These are phyloP conservation scores for Pythium coloratum DNA, from an alignment of 352 stramenopile genomes.

Conservation along the genomic window DNA sequence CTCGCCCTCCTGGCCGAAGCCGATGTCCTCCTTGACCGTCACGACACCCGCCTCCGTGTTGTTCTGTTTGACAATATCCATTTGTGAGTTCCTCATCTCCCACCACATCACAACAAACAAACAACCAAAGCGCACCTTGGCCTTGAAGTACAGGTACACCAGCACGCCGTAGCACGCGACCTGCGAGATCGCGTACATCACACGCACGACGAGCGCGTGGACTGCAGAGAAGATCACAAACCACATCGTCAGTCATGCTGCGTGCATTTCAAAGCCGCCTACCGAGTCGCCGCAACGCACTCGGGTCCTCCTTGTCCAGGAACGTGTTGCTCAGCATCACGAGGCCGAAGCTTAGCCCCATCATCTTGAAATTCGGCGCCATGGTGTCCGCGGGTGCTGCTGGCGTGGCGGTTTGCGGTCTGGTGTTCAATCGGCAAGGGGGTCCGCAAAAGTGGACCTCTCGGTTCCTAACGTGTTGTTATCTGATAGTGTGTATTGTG, in stretches of 20 bases:
- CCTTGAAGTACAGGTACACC: slow-evolving; percentile 60
- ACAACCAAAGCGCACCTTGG: slow-evolving; percentile 34
- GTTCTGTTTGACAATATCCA: slow-evolving; percentile 35
- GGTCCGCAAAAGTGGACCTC: slow-evolving; percentile 5
- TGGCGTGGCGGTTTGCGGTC: slow-evolving; percentile 13
- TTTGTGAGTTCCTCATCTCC: neutral
- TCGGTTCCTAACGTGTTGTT: neutral
- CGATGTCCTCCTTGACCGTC: slow-evolving; percentile 74
- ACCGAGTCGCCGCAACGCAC: slow-evolving; percentile 31
- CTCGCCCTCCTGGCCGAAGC: slow-evolving; percentile 73
- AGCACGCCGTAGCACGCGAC: slow-evolving; percentile 63
- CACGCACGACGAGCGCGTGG: slow-evolving; percentile 53
- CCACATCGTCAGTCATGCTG: slow-evolving; percentile 4
- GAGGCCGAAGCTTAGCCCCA: slow-evolving; percentile 66
- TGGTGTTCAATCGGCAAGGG: slow-evolving; percentile 1
- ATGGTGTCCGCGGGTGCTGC: slow-evolving; percentile 31
- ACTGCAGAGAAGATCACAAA: slow-evolving; percentile 31
- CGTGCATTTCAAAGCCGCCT: neutral
- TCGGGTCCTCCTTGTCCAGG: slow-evolving; percentile 59
- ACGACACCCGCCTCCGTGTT: slow-evolving; percentile 75
- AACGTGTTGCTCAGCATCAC: slow-evolving; percentile 64
- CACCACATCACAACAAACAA: neutral
- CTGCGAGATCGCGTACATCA: slow-evolving; percentile 64
- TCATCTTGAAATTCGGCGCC: slow-evolving; percentile 81
- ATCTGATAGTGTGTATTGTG: neutral